Conservation (phyloP, 208 protist genomes). For the Acanthamoeba lenticulata region DNA sequence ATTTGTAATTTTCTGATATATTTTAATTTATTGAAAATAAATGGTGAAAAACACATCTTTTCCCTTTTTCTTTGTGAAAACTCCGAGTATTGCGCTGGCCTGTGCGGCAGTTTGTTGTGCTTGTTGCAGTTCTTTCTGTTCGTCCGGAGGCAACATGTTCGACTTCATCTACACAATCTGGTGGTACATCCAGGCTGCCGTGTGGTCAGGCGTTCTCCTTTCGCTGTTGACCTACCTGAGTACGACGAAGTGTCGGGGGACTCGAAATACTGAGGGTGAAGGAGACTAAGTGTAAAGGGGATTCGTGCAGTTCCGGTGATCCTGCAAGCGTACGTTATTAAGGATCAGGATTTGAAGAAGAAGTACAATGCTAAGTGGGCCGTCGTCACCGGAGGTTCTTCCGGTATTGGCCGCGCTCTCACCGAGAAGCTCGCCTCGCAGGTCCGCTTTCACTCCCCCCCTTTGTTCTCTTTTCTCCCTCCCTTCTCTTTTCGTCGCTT, state of each 20-base stretch:
- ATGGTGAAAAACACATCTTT: no score
- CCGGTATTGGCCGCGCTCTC: conserved; percentile 74
- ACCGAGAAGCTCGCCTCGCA: conserved; percentile 70
- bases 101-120: not conserved
- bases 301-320: not conserved
- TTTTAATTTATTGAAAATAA: no score
- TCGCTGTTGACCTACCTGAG: not conserved
- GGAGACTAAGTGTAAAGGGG: no score
- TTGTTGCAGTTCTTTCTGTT: no score
- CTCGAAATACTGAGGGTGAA: not conserved
- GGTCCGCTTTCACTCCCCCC: not conserved
- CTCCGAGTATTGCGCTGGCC: not conserved
- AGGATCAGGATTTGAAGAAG: conserved; percentile 73
- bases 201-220: not conserved
- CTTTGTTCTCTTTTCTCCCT: not conserved
- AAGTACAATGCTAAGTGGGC: conserved; percentile 81
- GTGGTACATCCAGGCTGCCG: not conserved
- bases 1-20: no score
- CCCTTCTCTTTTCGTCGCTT: not conserved
- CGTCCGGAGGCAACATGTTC: not conserved
- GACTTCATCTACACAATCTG: not conserved
- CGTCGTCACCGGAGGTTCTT: conserved; percentile 70
- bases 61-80: no score
- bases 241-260: not conserved
- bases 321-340: conserved; percentile 18